Conservation (phyloP, 164 flowering plant species). For the Vitis rupestris region DNA sequence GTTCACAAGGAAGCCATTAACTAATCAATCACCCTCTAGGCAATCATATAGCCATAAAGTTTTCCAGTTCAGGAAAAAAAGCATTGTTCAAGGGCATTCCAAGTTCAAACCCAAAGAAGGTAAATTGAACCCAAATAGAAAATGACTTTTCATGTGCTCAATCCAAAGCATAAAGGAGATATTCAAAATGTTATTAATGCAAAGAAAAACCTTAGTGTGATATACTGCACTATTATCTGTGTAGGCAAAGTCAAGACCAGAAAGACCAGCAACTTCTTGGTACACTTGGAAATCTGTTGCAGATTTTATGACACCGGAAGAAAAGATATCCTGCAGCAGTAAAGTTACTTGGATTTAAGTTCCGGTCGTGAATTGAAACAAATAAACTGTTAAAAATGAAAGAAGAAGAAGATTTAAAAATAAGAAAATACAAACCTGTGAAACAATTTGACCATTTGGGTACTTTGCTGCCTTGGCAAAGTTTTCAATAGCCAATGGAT, state of each 20-base stretch:
- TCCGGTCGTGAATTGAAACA: background rate
- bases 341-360: constrained; percentile 10
- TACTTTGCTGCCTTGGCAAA: constrained; percentile 72
- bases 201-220: constrained; percentile 70
- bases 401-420: background rate
- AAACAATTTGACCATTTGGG: constrained; percentile 49
- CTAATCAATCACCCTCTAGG: background rate
- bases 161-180: background rate
- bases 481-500: constrained; percentile 87
- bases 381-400: background rate
- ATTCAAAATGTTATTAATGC: background rate
- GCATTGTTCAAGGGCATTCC: background rate
- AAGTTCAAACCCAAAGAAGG: background rate
- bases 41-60: too few species aligned
- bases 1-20: background rate
- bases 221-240: constrained; percentile 72
- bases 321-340: constrained; percentile 66
- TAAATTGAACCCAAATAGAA: background rate
- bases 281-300: constrained; percentile 87
- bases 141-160: background rate
- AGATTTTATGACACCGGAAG: constrained; percentile 69
- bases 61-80: too few species aligned
- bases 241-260: constrained; percentile 85
- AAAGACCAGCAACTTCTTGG: constrained; percentile 76
- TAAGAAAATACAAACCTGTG: constrained; percentile 54